phyloP scores from a whole-genome alignment of 768 basidiomycete species.

The Russula ochroleuca region DNA sequence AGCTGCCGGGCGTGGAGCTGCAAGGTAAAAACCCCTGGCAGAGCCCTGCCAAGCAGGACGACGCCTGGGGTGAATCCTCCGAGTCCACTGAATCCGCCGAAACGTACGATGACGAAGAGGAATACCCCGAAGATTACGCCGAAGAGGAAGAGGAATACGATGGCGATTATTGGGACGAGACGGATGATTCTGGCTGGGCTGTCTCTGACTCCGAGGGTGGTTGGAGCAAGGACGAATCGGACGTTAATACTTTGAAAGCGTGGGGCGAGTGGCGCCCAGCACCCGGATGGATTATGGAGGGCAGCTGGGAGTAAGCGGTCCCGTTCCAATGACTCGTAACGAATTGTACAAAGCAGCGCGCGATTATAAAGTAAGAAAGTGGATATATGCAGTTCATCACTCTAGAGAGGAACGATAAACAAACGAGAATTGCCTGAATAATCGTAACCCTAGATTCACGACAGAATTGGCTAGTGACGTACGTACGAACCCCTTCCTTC shows the following conservation, averaged over 20 bases:
- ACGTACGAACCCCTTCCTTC: slow-evolving; percentile 2
- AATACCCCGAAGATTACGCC: neutral
- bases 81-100: neutral
- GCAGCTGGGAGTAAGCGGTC: neutral
- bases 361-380: neutral
- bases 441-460: neutral
- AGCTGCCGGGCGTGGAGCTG: slow-evolving; percentile 30
- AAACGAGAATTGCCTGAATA: neutral
- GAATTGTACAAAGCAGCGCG: neutral
- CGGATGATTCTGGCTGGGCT: neutral
- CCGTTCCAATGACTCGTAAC: neutral
- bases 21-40: slow-evolving; percentile 21
- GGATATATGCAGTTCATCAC: neutral
- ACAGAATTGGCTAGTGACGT: neutral
- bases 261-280: slow-evolving; percentile 16
- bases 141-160: neutral
- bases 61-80: slow-evolving; percentile 16
- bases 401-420: neutral
- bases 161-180: neutral
- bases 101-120: neutral
- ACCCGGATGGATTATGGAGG: neutral
- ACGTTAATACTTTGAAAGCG: neutral
- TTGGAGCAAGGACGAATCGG: neutral
- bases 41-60: slow-evolving; percentile 7
- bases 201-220: neutral